phyloP scores from a whole-genome alignment of 2,329 filamentous ascomycete genomes.

The Cordyceps militaris region DNA sequence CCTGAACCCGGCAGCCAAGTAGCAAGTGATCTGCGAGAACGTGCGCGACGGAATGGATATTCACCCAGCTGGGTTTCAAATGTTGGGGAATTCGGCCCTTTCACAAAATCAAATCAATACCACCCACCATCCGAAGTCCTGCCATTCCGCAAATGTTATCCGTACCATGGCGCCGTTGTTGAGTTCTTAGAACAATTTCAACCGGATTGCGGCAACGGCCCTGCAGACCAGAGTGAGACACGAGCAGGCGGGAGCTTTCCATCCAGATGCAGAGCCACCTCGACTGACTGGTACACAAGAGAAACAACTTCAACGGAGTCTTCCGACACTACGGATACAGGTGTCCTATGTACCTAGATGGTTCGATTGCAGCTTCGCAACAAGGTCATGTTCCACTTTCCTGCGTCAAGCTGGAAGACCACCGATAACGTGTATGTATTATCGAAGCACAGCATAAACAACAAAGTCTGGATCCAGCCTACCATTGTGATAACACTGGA shows the following conservation, averaged over 20 bases:
- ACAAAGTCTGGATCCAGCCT: background rate
- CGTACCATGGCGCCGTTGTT: too few relatives aligned
- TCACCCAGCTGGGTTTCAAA: background rate
- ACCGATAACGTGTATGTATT: background rate
- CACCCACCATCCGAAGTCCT: background rate
- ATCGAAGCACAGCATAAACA: background rate
- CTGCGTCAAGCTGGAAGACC: background rate
- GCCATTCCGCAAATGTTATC: background rate
- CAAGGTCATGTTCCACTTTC: background rate
- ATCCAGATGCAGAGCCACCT: too few relatives aligned
- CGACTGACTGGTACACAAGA: too few relatives aligned
- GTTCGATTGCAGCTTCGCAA: background rate
- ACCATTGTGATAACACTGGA: too few relatives aligned
- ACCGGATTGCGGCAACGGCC: too few relatives aligned
- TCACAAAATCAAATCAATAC: background rate
- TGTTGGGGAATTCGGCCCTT: background rate
- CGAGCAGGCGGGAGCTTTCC: too few relatives aligned
- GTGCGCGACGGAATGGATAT: background rate
- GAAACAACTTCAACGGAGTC: background rate
- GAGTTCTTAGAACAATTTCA: too few relatives aligned
- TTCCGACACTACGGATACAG: background rate
- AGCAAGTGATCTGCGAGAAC: background rate
- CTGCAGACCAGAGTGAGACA: too few relatives aligned
- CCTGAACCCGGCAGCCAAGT: background rate
- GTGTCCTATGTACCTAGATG: background rate